These are phyloP conservation scores for Chaetoceros muelleri DNA, from an alignment of 108 stramenopile genomes.

Conservation along the genomic window DNA sequence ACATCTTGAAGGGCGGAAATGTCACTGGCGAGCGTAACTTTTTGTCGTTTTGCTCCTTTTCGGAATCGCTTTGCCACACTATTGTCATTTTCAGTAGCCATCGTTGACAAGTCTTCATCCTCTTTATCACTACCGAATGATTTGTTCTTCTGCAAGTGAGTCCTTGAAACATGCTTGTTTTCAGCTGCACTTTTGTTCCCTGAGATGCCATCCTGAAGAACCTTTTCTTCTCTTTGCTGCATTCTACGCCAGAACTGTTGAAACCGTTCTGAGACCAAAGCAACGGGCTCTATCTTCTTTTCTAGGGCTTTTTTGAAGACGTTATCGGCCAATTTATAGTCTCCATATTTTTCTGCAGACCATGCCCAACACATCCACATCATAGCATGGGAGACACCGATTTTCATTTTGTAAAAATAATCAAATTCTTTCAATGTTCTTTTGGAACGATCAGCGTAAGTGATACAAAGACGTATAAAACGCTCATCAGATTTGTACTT, in stretches of 20 bases:
- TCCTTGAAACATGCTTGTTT: conserved; percentile 72
- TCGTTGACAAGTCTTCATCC: too few species aligned
- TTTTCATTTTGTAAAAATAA: not conserved
- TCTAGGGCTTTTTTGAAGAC: conserved; percentile 16
- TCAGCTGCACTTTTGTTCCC: too few species aligned
- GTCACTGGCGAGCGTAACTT: too few species aligned
- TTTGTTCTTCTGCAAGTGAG: conserved; percentile 59
- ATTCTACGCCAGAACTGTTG: not conserved
- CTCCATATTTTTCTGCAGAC: conserved; percentile 39
- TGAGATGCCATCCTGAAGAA: too few species aligned
- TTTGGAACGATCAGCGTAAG: not conserved
- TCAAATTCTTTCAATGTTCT: not conserved
- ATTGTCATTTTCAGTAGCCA: too few species aligned
- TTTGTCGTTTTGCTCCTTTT: too few species aligned
- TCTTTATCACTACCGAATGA: conserved; percentile 20
- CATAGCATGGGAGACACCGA: not conserved
- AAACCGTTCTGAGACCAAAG: not conserved
- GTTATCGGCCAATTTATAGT: conserved; percentile 47
- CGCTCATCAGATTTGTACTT: not conserved
- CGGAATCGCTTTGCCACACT: conserved; percentile 10
- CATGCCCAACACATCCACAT: conserved; percentile 57
- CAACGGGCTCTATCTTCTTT: not conserved
- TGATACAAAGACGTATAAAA: not conserved
- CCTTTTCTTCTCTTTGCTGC: too few species aligned
- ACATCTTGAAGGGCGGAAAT: too few species aligned